Conservation (phyloP, 2,329 filamentous ascomycete genomes). For the Fusarium caatingaense region DNA sequence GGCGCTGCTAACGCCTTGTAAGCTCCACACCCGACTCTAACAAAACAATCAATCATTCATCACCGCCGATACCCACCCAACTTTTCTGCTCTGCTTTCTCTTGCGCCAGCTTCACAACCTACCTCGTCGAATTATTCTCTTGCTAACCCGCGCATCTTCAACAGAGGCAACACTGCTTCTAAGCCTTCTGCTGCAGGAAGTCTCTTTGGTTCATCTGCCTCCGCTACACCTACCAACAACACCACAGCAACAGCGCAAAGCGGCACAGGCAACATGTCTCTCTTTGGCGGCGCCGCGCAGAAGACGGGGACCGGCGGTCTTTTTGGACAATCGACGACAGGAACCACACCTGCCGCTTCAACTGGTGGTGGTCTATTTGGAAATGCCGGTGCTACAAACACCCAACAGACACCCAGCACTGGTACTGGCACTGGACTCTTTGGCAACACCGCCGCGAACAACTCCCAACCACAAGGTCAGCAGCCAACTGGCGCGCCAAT, state of each 20-base stretch:
- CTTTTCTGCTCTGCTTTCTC: conserved; percentile 10
- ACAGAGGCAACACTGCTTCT: conserved; percentile 44
- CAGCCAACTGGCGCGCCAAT: conserved; percentile 21
- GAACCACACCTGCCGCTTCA: conserved; percentile 36
- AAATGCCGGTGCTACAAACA: conserved; percentile 36
- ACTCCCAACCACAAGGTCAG: conserved; percentile 43
- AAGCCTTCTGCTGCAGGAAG: conserved; percentile 52
- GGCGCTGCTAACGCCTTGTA: conserved; percentile 65
- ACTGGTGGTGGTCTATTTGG: conserved; percentile 51
- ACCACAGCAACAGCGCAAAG: conserved; percentile 44
- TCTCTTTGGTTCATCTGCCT: conserved; percentile 52
- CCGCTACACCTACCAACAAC: conserved; percentile 35
- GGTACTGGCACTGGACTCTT: conserved; percentile 48
- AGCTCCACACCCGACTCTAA: conserved; percentile 44
- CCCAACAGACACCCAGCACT: conserved; percentile 45
- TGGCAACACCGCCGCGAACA: conserved; percentile 41
- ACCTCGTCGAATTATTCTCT: conserved; percentile 9
- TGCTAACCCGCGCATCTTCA: conserved; percentile 29
- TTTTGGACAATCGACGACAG: conserved; percentile 48
- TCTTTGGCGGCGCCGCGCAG: conserved; percentile 44
- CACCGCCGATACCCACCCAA: conserved; percentile 29
- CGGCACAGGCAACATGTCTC: conserved; percentile 49
- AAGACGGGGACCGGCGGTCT: conserved; percentile 45
- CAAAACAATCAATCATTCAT: conserved; percentile 38
- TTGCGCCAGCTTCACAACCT: conserved; percentile 8